Conservation (phyloP, 805 yeast genomes). For the Candida rishiriensis region DNA sequence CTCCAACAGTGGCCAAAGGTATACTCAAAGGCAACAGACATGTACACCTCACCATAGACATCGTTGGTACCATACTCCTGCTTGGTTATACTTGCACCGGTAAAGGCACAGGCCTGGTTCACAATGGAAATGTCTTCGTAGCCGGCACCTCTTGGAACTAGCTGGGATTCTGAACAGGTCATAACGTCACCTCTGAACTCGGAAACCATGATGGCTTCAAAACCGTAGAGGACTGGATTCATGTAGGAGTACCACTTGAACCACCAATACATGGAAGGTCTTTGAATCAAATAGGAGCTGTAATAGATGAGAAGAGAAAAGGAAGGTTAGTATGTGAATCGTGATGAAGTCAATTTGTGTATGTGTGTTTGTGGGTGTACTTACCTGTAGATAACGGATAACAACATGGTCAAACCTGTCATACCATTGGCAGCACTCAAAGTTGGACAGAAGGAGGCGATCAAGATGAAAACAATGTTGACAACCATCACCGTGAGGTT, state of each 20-base stretch:
- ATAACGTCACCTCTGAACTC: constrained; percentile 54
- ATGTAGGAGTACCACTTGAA: constrained; percentile 51
- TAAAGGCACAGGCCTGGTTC: constrained; percentile 47
- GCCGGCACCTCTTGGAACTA: constrained; percentile 53
- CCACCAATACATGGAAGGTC: constrained; percentile 58
- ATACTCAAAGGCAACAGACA: constrained; percentile 45
- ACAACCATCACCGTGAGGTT: constrained; percentile 38
- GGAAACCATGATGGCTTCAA: constrained; percentile 51
- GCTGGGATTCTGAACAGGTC: constrained; percentile 38
- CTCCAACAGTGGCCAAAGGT: constrained; percentile 67
- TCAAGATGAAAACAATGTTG: constrained; percentile 46
- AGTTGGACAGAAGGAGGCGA: constrained; percentile 43
- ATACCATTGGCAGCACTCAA: constrained; percentile 49
- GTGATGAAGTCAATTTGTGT: no score
- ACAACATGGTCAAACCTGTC: constrained; percentile 49
- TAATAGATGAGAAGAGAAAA: neutral
- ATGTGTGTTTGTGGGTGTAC: no score
- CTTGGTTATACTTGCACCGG: constrained; percentile 39
- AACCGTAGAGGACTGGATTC: constrained; percentile 45
- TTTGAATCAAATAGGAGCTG: constrained; percentile 61
- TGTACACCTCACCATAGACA: constrained; percentile 51
- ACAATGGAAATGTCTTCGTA: constrained; percentile 38
- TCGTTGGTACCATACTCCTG: constrained; percentile 19
- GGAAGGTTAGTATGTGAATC: neutral
- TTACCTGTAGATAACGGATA: constrained; percentile 51